These are phyloP conservation scores for Taphrina pruni DNA, from an alignment of 1,139 yeast genomes.

Conservation along the genomic window DNA sequence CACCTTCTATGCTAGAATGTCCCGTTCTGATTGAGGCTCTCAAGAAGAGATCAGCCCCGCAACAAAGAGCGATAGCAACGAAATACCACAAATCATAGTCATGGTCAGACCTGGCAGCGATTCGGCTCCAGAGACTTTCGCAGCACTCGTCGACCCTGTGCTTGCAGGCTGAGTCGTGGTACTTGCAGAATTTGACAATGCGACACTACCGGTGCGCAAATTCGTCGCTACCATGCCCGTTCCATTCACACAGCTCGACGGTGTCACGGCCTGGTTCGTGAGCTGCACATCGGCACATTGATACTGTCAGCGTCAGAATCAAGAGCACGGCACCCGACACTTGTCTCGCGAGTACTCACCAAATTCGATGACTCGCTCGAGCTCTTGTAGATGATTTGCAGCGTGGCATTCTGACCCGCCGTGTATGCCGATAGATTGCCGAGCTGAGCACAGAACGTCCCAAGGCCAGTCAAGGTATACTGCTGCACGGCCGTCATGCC, in stretches of 20 bases:
- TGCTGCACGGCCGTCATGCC: conserved; percentile 8
- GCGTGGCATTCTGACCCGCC: conserved; percentile 20
- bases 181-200: conserved; percentile 7
- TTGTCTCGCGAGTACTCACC: background rate
- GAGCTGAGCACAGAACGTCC: conserved; percentile 30
- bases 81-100: background rate
- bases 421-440: conserved; percentile 10
- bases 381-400: conserved; percentile 31
- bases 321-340: background rate
- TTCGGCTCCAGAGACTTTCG: conserved; percentile 12
- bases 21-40: background rate
- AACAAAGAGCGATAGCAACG: background rate
- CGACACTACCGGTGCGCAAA: conserved; percentile 3
- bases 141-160: conserved; percentile 5
- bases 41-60: background rate
- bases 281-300: conserved; percentile 23
- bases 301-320: conserved; percentile 3
- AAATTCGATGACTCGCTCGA: conserved; percentile 14
- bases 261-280: conserved; percentile 10
- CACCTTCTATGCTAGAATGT: too few species aligned
- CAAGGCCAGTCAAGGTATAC: conserved; percentile 36
- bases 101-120: background rate
- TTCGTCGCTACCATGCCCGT: conserved; percentile 20
- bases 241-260: conserved; percentile 15
- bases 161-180: background rate